Percentiles rank a stretch among this genome's conserved stretches.
Evolutionary conservation across 371 early-diverging fungal genomes (phyloP).

Genomic region (Dichotomocladium elegans): DNA sequence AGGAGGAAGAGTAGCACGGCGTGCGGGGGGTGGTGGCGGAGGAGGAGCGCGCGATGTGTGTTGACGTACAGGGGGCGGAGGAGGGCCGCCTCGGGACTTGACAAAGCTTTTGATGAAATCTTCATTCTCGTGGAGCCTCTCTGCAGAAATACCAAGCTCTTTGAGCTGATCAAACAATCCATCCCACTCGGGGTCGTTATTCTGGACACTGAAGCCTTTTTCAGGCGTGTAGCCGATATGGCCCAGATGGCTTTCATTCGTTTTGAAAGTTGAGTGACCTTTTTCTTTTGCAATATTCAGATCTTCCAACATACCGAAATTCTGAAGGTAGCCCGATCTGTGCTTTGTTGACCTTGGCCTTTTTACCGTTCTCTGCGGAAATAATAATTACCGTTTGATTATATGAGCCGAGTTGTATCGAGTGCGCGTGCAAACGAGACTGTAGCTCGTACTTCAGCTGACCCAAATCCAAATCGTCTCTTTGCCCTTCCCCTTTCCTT

Average conservation of each 20-base stretch:
- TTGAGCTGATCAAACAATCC: conserved; percentile 48
- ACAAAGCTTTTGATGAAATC: conserved; percentile 50
- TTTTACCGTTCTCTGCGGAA: conserved; percentile 24
- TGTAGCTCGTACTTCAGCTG: too few species aligned
- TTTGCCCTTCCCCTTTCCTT: too few species aligned
- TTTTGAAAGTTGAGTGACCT: too few species aligned
- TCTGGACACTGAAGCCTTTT: conserved; percentile 79
- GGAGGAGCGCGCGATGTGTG: conserved; percentile 28
- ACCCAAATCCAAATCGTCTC: too few species aligned
- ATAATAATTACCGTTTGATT: neutral
- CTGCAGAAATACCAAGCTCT: conserved; percentile 40
- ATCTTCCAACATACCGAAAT: conserved; percentile 61
- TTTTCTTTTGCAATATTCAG: too few species aligned
- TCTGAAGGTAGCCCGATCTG: conserved; percentile 76
- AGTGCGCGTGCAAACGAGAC: too few species aligned
- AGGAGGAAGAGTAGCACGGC: conserved; percentile 26
- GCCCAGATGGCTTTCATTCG: conserved; percentile 59
- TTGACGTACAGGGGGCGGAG: conserved; percentile 13
- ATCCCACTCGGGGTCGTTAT: conserved; percentile 84
- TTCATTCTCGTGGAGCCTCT: conserved; percentile 38
- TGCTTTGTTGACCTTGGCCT: conserved; percentile 65
- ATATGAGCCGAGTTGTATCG: too few species aligned
- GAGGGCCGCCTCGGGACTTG: conserved; percentile 31
- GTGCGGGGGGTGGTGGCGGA: conserved; percentile 27
- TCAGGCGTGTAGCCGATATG: conserved; percentile 81